phyloP scores from a whole-genome alignment of 2,329 filamentous ascomycete species.

The Ophiocordyceps unilateralis region DNA sequence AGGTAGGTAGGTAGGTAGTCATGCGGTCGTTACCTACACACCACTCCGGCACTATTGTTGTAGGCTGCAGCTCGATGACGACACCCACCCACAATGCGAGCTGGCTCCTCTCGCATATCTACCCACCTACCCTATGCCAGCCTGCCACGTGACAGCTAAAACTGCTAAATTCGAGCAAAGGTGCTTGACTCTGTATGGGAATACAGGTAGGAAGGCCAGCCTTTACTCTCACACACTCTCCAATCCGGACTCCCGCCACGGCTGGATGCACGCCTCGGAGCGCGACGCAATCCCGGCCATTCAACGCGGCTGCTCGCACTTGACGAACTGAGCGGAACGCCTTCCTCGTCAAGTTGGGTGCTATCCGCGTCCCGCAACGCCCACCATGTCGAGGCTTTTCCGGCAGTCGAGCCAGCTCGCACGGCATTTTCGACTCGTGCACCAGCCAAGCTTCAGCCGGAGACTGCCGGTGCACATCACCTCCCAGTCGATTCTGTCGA shows the following conservation, averaged over 20 bases:
- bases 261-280: slow-evolving; percentile 4
- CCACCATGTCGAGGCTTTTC: slow-evolving; percentile 46
- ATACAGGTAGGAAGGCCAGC: background rate
- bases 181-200: slow-evolving; percentile 4
- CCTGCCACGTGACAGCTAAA: slow-evolving; percentile 12
- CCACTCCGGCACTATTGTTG: too few species aligned
- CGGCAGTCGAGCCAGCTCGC: slow-evolving; percentile 50
- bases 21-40: too few species aligned
- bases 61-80: background rate
- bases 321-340: slow-evolving; percentile 15
- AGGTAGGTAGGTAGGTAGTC: too few species aligned
- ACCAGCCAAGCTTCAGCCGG: slow-evolving; percentile 32
- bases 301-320: slow-evolving; percentile 9
- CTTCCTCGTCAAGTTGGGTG: slow-evolving; percentile 12
- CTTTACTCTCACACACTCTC: background rate
- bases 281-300: slow-evolving; percentile 1
- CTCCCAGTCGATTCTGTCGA: slow-evolving; percentile 16
- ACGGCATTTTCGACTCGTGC: slow-evolving; percentile 39
- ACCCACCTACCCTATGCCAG: slow-evolving; percentile 1
- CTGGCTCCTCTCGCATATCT: too few species aligned
- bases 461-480: slow-evolving; percentile 18
- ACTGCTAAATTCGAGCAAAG: slow-evolving; percentile 12
- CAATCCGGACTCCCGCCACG: background rate
- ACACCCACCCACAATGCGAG: too few species aligned
- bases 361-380: slow-evolving; percentile 11